Evolutionary conservation across 139 green algal genomes (phyloP).

Genomic region (Monoraphidium neglectum): DNA sequence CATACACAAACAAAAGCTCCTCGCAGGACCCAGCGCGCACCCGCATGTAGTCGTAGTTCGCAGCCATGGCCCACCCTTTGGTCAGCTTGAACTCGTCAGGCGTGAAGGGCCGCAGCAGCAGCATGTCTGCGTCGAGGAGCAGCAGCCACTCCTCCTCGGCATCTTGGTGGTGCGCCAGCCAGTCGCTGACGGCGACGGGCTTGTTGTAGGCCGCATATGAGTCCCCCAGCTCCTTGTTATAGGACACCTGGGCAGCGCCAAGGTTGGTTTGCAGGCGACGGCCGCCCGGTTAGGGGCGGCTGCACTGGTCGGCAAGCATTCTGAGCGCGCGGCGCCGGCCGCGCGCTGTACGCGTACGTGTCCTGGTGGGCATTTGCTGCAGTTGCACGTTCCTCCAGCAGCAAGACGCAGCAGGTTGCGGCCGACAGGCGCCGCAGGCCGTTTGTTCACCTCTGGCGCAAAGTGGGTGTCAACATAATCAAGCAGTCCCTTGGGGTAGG

Average conservation of each 20-base stretch:
- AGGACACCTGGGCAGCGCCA: slow-evolving; percentile 6
- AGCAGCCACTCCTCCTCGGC: slow-evolving; percentile 64
- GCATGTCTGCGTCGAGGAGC: slow-evolving; percentile 62
- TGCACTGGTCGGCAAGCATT: too few relatives aligned
- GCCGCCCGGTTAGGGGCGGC: not conserved
- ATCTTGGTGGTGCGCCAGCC: slow-evolving; percentile 38
- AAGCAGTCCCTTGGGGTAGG: slow-evolving; percentile 28
- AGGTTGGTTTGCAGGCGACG: too few relatives aligned
- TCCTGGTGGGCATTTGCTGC: too few relatives aligned
- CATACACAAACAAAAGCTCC: too few relatives aligned
- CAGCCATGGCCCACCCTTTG: slow-evolving; percentile 43
- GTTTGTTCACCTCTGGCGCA: slow-evolving; percentile 10
- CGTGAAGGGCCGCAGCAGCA: slow-evolving; percentile 51
- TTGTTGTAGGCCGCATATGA: slow-evolving; percentile 67
- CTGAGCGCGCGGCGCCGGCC: too few relatives aligned
- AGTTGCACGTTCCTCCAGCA: too few relatives aligned
- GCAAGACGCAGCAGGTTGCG: too few relatives aligned
- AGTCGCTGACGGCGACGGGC: slow-evolving; percentile 77
- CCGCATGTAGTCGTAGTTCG: slow-evolving; percentile 27
- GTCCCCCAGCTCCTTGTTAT: slow-evolving; percentile 21
- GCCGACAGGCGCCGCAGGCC: too few relatives aligned
- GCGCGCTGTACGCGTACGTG: too few relatives aligned
- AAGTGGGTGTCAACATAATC: slow-evolving; percentile 33
- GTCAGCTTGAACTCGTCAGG: slow-evolving; percentile 39
- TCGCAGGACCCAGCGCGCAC: too few relatives aligned